phyloP scores from a whole-genome alignment of 1,284 basidiomycete genomes.

The Cryptococcus sp. region DNA sequence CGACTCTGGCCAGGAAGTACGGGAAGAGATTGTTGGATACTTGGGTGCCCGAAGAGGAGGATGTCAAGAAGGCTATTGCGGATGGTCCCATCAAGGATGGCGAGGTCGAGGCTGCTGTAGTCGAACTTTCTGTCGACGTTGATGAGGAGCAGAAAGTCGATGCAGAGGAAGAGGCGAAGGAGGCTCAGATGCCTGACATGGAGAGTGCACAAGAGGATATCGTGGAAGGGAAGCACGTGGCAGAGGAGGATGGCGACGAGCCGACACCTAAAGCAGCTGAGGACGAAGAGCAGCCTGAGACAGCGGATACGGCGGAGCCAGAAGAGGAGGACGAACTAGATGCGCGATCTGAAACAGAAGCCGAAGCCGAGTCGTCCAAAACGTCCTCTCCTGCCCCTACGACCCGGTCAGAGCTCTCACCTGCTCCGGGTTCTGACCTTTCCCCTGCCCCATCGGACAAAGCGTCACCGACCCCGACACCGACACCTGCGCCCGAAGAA shows the following conservation, averaged over 20 bases:
- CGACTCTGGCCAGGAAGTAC: conserved; percentile 40
- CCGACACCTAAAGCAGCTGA: background rate
- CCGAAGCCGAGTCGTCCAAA: background rate
- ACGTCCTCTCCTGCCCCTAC: conserved; percentile 11
- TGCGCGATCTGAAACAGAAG: background rate
- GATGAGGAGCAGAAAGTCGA: background rate
- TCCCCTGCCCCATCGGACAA: conserved; percentile 24
- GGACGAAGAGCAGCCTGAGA: conserved; percentile 1
- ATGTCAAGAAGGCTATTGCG: conserved; percentile 32
- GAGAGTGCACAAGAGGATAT: conserved; percentile 4
- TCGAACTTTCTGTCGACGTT: background rate
- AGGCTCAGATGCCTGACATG: background rate
- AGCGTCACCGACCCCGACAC: background rate
- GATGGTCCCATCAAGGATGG: conserved; percentile 21
- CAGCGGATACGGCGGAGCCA: background rate
- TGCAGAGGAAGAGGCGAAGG: conserved; percentile 6
- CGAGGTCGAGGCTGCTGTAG: background rate
- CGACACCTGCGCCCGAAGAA: background rate
- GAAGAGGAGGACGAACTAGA: background rate
- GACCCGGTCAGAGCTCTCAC: conserved; percentile 25
- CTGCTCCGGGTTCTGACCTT: conserved; percentile 27
- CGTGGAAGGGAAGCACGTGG: conserved; percentile 2
- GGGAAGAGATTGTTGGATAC: conserved; percentile 44
- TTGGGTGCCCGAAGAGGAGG: conserved; percentile 42
- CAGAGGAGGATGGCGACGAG: conserved; percentile 8